Evolutionary conservation across 768 basidiomycete species (phyloP).

Genomic region (Cyclocybe cylindracea): DNA sequence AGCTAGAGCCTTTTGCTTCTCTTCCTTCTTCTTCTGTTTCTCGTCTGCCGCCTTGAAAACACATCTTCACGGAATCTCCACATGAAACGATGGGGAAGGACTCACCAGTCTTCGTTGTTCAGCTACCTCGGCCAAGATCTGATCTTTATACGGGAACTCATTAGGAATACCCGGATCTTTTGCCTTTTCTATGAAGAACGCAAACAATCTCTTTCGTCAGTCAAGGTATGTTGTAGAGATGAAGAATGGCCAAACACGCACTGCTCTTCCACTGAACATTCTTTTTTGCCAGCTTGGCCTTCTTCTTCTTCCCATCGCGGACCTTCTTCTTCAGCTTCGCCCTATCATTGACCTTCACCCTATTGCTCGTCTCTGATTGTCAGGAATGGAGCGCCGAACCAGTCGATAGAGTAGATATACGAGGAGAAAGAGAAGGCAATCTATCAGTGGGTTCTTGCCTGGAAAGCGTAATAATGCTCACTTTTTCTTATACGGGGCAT

Average conservation of each 20-base stretch:
- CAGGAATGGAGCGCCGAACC: slow-evolving; percentile 8
- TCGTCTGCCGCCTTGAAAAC: slow-evolving; percentile 69
- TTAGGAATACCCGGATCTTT: slow-evolving; percentile 96
- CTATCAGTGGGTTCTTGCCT: neutral
- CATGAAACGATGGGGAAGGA: slow-evolving; percentile 1
- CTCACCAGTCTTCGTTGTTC: slow-evolving; percentile 76
- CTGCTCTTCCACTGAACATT: slow-evolving; percentile 89
- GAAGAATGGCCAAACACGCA: slow-evolving; percentile 36
- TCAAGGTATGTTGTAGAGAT: slow-evolving; percentile 3
- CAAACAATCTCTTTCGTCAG: neutral
- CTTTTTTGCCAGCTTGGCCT: slow-evolving; percentile 72
- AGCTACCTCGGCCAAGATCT: slow-evolving; percentile 88
- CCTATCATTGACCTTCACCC: slow-evolving; percentile 71
- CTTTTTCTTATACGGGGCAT: slow-evolving; percentile 78
- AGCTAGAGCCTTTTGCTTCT: slow-evolving; percentile 29
- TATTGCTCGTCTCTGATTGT: slow-evolving; percentile 78
- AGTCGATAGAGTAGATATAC: neutral
- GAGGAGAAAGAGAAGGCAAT: neutral
- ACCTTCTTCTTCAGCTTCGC: slow-evolving; percentile 75
- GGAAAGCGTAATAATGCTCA: slow-evolving; percentile 26
- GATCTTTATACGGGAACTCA: slow-evolving; percentile 92
- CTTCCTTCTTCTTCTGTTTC: slow-evolving; percentile 70
- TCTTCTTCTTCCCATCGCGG: slow-evolving; percentile 76
- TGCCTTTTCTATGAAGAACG: slow-evolving; percentile 53
- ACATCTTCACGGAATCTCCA: slow-evolving; percentile 1